Percentiles rank a stretch among this genome's conserved stretches.
These are phyloP conservation scores for Dalbergia oliveri DNA, from an alignment of 306 rosid species.

Conservation along the genomic window DNA sequence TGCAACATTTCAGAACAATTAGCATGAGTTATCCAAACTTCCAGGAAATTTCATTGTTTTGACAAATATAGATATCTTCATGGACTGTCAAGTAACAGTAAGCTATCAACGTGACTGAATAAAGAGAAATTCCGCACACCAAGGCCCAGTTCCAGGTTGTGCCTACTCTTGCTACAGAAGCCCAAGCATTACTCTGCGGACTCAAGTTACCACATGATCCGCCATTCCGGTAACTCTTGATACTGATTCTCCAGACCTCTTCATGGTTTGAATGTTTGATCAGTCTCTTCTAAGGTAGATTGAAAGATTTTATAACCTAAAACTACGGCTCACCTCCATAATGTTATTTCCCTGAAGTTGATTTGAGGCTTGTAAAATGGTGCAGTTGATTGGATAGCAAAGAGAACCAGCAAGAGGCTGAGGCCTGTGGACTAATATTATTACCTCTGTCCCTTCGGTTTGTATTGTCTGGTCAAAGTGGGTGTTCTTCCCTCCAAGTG, in stretches of 20 bases:
- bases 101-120: slow-evolving; percentile 7
- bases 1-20: not conserved
- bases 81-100: not conserved
- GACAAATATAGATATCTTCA: not conserved
- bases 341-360: slow-evolving; percentile 21
- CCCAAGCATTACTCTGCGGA: not conserved
- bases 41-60: not conserved
- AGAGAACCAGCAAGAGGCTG: not conserved
- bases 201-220: slow-evolving; percentile 16
- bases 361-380: slow-evolving; percentile 5
- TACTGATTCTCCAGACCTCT: slow-evolving; percentile 34
- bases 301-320: slow-evolving; percentile 10
- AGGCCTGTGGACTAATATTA: not conserved
- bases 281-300: slow-evolving; percentile 18
- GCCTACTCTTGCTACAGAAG: not conserved
- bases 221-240: slow-evolving; percentile 23
- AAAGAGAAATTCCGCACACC: too few relatives aligned
- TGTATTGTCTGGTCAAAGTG: slow-evolving; percentile 6
- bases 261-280: not conserved
- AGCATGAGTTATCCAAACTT: slow-evolving; percentile 16
- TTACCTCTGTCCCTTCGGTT: not conserved
- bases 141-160: not conserved
- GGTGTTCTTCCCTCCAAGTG: not conserved
- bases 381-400: slow-evolving; percentile 18
- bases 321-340: not conserved